Percentiles rank a stretch among this genome's conserved stretches.
Conservation (phyloP, 208 protist genomes). For the Trypanosoma conorhini region DNA sequence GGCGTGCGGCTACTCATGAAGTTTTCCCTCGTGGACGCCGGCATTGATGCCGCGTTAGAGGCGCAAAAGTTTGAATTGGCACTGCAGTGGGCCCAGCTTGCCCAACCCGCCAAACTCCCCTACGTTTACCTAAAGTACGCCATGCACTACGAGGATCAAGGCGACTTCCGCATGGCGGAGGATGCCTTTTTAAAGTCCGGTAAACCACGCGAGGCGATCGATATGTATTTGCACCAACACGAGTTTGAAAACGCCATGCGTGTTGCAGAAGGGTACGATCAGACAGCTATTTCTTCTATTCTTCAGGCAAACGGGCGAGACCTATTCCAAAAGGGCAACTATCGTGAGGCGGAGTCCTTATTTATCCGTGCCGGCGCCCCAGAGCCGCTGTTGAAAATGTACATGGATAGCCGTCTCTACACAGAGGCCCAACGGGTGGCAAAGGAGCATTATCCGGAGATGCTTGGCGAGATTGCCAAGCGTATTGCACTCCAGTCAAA, state of each 20-base stretch:
- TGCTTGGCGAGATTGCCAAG: slow-evolving; percentile 83
- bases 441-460: slow-evolving; percentile 88
- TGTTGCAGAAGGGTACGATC: slow-evolving; percentile 95
- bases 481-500: slow-evolving; percentile 84
- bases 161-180: slow-evolving; percentile 95
- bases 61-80: slow-evolving; percentile 94
- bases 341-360: slow-evolving; percentile 90
- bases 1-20: slow-evolving; percentile 95
- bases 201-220: slow-evolving; percentile 96
- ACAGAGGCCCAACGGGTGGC: slow-evolving; percentile 93
- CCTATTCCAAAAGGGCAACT: slow-evolving; percentile 90
- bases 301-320: slow-evolving; percentile 89
- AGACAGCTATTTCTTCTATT: slow-evolving; percentile 77
- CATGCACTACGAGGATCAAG: slow-evolving; percentile 97
- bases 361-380: slow-evolving; percentile 93
- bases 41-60: slow-evolving; percentile 96
- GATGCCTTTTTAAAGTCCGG: slow-evolving; percentile 96
- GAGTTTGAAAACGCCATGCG: slow-evolving; percentile 97
- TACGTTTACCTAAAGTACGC: slow-evolving; percentile 98
- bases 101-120: slow-evolving; percentile 92
- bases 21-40: slow-evolving; percentile 94
- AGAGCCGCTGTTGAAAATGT: slow-evolving; percentile 94
- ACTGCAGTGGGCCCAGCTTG: slow-evolving; percentile 91
- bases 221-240: slow-evolving; percentile 97
- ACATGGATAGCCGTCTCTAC: slow-evolving; percentile 93